phyloP scores from a whole-genome alignment of 2,329 filamentous ascomycete genomes.

The Exophiala viscosa region DNA sequence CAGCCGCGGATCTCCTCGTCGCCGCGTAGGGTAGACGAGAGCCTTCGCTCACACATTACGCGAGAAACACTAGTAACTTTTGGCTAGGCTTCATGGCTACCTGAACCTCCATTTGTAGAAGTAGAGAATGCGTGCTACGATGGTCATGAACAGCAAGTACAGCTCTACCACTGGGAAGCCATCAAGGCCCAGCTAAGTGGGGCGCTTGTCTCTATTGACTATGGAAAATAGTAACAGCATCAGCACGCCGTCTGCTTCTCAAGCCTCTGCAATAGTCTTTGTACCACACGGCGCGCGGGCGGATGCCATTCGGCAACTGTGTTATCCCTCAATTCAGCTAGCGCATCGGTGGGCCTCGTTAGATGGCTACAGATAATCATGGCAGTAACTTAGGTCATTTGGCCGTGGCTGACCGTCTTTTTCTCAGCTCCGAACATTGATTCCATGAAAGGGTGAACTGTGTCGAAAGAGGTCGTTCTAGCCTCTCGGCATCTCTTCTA shows the following conservation, averaged over 20 bases:
- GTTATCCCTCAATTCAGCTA: neutral
- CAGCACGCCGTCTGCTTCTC: neutral
- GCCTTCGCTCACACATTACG: neutral
- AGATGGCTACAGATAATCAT: neutral
- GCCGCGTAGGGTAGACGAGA: neutral
- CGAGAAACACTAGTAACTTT: neutral
- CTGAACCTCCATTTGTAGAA: neutral
- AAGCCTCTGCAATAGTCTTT: neutral
- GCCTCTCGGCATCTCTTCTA: neutral
- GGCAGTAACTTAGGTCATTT: neutral
- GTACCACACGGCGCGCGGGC: neutral
- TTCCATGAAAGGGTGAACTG: neutral
- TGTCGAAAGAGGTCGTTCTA: neutral
- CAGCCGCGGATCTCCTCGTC: neutral
- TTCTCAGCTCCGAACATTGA: neutral
- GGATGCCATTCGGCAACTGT: neutral
- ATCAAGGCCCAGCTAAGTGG: neutral
- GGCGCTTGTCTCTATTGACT: neutral
- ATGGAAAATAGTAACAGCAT: neutral
- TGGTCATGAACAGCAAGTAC: neutral
- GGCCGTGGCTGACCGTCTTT: neutral
- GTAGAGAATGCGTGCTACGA: neutral
- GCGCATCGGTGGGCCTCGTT: neutral
- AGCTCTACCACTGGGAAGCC: neutral
- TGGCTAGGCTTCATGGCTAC: neutral